A percentile compares a stretch with the other conserved stretches of the same genome.
These are phyloP conservation scores for Beauveria medogensis DNA, from an alignment of 2,329 filamentous ascomycete species.

Conservation along the genomic window DNA sequence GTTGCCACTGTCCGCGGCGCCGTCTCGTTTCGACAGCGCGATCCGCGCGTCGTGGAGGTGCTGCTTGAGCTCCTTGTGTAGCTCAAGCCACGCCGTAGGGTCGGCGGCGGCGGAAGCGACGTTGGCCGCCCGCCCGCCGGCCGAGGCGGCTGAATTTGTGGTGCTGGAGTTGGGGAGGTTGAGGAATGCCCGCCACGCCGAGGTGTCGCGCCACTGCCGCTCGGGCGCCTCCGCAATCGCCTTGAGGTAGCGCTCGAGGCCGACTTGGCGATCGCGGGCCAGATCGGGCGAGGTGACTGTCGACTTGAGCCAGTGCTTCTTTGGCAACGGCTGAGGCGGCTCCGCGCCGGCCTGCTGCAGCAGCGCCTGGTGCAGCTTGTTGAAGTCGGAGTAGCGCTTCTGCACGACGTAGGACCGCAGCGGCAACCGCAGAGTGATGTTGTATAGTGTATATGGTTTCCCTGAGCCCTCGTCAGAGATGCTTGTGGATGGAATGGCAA, in stretches of 20 bases:
- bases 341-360: constrained; percentile 49
- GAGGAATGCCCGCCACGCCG: constrained; percentile 65
- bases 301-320: constrained; percentile 69
- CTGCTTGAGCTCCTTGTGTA: constrained; percentile 65
- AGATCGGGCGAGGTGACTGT: constrained; percentile 62
- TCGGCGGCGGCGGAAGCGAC: constrained; percentile 39
- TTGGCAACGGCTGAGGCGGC: constrained; percentile 60
- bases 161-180: constrained; percentile 53
- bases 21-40: constrained; percentile 60
- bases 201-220: constrained; percentile 65
- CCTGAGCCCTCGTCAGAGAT: constrained; percentile 40
- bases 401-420: constrained; percentile 67
- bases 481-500: constrained; percentile 60
- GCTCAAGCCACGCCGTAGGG: constrained; percentile 66
- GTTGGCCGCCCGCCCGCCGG: constrained; percentile 35
- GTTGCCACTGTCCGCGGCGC: constrained; percentile 30
- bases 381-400: constrained; percentile 79
- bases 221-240: constrained; percentile 68
- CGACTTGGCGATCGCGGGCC: constrained; percentile 60
- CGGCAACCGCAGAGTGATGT: constrained; percentile 68
- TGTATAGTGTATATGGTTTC: constrained; percentile 70
- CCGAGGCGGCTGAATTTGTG: constrained; percentile 39
- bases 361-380: constrained; percentile 55
- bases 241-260: constrained; percentile 63
- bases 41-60: constrained; percentile 60